A percentile compares a stretch with the other conserved stretches of the same genome.
Conservation (phyloP, 2,329 filamentous ascomycete species). For the Scleromitrula shiraiana region DNA sequence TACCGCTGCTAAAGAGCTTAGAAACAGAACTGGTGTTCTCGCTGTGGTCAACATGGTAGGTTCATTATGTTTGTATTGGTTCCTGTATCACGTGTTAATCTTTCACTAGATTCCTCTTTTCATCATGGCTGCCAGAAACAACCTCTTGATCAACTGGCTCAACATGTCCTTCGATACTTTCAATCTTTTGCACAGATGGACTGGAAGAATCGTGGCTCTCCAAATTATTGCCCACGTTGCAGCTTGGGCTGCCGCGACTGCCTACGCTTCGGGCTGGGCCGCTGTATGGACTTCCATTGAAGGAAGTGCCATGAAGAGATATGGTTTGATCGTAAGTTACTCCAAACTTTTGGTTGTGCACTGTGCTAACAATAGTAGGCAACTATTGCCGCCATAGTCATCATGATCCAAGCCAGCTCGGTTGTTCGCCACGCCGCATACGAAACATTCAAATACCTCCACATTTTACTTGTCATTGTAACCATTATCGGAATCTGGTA, state of each 20-base stretch:
- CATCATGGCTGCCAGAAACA: slow-evolving; percentile 67
- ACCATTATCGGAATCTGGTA: slow-evolving; percentile 59
- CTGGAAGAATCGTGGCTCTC: slow-evolving; percentile 66
- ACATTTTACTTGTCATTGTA: slow-evolving; percentile 55
- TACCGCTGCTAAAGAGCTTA: slow-evolving; percentile 42
- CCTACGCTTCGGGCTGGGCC: slow-evolving; percentile 40
- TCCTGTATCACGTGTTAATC: slow-evolving; percentile 2
- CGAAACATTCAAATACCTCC: slow-evolving; percentile 66
- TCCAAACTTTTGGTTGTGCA: too few relatives aligned
- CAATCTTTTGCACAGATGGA: slow-evolving; percentile 75
- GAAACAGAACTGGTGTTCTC: slow-evolving; percentile 64
- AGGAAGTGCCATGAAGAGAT: slow-evolving; percentile 37
- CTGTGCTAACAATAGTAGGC: slow-evolving; percentile 35
- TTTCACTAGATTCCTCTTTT: slow-evolving; percentile 52
- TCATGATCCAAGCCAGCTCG: slow-evolving; percentile 62
- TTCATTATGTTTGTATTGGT: neutral
- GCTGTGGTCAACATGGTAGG: slow-evolving; percentile 66
- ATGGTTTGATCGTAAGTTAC: slow-evolving; percentile 53
- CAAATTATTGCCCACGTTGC: slow-evolving; percentile 60
- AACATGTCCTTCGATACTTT: slow-evolving; percentile 76
- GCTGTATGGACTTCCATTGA: slow-evolving; percentile 34
- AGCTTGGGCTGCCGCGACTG: slow-evolving; percentile 45
- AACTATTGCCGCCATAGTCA: slow-evolving; percentile 50
- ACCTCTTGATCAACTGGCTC: slow-evolving; percentile 64
- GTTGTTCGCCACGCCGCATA: slow-evolving; percentile 71